Percentiles rank a stretch among this genome's conserved stretches.
Evolutionary conservation across 129 eudicot species (phyloP).

Genomic region (Calendula officinalis): DNA sequence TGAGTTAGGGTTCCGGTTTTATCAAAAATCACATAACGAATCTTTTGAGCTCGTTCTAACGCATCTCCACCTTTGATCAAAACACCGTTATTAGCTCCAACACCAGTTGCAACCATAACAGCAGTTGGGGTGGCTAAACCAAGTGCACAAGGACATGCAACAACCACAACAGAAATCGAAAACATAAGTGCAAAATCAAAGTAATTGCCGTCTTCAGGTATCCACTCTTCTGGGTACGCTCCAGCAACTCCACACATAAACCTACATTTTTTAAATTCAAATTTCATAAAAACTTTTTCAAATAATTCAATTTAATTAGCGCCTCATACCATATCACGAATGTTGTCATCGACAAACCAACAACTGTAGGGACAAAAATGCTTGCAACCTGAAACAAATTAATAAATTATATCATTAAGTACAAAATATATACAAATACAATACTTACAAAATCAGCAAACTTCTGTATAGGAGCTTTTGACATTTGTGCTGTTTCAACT

Average conservation of each 20-base stretch:
- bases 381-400: conserved; percentile 68
- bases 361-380: conserved; percentile 84
- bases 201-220: conserved; percentile 69
- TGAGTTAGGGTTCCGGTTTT: conserved; percentile 95
- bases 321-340: conserved; percentile 66
- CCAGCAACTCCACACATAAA: conserved; percentile 71
- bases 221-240: conserved; percentile 66
- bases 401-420: conserved; percentile 4
- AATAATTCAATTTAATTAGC: not conserved
- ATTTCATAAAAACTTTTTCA: conserved; percentile 2
- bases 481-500: conserved; percentile 95
- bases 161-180: conserved; percentile 82
- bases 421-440: not conserved
- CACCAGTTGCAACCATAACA: conserved; percentile 96
- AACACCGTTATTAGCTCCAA: conserved; percentile 91
- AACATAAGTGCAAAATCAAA: conserved; percentile 93
- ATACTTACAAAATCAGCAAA: conserved; percentile 81
- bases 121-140: conserved; percentile 98
- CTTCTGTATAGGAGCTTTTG: conserved; percentile 95
- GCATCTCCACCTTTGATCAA: conserved; percentile 97
- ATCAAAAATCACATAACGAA: conserved; percentile 79
- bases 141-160: conserved; percentile 96
- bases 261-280: conserved; percentile 37
- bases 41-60: conserved; percentile 80
- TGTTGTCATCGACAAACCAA: conserved; percentile 62